These are phyloP conservation scores for Citeromyces matritensis DNA, from an alignment of 805 yeast genomes.

Conservation along the genomic window DNA sequence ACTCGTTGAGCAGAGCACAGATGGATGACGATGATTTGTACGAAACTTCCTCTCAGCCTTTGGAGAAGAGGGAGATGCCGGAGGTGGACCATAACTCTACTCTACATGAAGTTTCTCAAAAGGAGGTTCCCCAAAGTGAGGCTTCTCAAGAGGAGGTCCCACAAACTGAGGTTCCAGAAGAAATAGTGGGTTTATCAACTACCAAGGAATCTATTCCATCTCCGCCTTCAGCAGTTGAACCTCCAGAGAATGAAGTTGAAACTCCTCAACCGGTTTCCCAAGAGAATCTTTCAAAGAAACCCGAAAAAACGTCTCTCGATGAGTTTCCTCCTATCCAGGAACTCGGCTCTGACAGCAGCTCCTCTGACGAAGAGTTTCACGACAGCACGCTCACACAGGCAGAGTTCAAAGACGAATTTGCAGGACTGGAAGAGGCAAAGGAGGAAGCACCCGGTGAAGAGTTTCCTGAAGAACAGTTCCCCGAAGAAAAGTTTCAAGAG, in stretches of 20 bases:
- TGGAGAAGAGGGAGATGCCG: not conserved
- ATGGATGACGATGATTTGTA: not conserved
- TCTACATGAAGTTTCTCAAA: slow-evolving; percentile 1
- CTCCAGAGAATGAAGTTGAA: slow-evolving; percentile 1
- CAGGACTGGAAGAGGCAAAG: slow-evolving; percentile 11
- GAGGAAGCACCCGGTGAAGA: slow-evolving; percentile 10
- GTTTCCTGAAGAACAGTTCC: slow-evolving; percentile 1
- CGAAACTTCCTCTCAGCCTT: not conserved
- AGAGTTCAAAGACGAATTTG: slow-evolving; percentile 15
- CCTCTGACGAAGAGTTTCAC: slow-evolving; percentile 23
- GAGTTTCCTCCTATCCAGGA: slow-evolving; percentile 51
- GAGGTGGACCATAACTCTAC: not conserved
- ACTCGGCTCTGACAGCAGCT: slow-evolving; percentile 25
- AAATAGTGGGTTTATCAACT: not conserved
- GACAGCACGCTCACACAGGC: slow-evolving; percentile 6
- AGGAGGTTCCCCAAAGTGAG: slow-evolving; percentile 1
- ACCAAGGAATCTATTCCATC: not conserved
- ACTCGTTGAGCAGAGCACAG: not conserved
- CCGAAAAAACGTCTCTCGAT: slow-evolving; percentile 4
- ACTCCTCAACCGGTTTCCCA: too few relatives aligned
- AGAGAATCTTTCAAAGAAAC: not conserved
- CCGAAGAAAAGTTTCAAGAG: slow-evolving; percentile 1
- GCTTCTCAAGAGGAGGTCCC: not conserved
- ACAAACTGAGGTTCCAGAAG: slow-evolving; percentile 5
- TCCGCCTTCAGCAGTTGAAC: not conserved